A percentile compares a stretch with the other conserved stretches of the same genome.
Conservation (phyloP, 176 grass and related monocot species). For the Zoysia japonica region DNA sequence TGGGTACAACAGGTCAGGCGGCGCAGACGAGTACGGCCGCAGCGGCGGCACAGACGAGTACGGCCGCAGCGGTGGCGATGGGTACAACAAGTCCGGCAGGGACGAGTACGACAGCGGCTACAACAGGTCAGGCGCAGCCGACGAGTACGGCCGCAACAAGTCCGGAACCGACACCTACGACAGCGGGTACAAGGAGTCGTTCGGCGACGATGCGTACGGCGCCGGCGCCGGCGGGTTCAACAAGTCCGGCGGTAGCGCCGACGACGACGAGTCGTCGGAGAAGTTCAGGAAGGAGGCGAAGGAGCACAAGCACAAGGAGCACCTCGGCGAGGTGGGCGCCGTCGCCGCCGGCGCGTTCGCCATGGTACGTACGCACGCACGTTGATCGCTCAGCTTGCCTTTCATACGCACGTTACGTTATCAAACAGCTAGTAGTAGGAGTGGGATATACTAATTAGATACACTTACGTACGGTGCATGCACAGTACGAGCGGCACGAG, state of each 20-base stretch:
- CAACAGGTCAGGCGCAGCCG: not conserved
- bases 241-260: not conserved
- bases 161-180: not conserved
- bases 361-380: conserved; percentile 38
- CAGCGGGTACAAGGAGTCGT: not conserved
- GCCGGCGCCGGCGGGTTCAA: not conserved
- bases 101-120: not conserved
- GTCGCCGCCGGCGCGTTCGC: conserved; percentile 71
- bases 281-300: conserved; percentile 69
- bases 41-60: conserved; percentile 35
- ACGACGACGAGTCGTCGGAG: conserved; percentile 24
- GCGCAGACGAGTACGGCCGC: conserved; percentile 38
- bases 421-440: too few relatives aligned
- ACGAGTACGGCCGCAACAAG: not conserved
- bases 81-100: conserved; percentile 4
- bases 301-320: conserved; percentile 76
- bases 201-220: not conserved
- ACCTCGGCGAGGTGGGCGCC: conserved; percentile 64
- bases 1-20: conserved; percentile 15
- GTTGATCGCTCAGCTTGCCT: not conserved
- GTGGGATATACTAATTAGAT: not conserved
- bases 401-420: not conserved
- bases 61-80: conserved; percentile 10
- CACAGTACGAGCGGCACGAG: conserved; percentile 76
- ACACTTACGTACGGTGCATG: not conserved